phyloP scores from a whole-genome alignment of 2,329 filamentous ascomycete genomes.

The Phyllosticta citriasiana region DNA sequence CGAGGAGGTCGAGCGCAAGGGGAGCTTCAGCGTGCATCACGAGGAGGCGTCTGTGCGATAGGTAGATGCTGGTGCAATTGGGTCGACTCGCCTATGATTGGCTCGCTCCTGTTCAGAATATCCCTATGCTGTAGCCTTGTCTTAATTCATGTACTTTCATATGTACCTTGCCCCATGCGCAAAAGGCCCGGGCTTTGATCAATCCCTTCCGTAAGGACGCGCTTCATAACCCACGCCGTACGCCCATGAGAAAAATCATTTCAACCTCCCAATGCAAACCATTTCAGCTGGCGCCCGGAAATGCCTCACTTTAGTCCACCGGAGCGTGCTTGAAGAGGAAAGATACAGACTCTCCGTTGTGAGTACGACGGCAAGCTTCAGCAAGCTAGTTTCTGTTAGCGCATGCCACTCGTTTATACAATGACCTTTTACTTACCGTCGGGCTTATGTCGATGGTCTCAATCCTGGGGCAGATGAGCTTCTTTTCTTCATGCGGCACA shows the following conservation, averaged over 20 bases:
- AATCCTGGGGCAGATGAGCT: slow-evolving; percentile 65
- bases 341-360: slow-evolving; percentile 60
- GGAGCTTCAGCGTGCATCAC: slow-evolving; percentile 12
- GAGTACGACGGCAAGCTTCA: slow-evolving; percentile 62
- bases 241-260: not conserved
- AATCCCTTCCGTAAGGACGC: not conserved
- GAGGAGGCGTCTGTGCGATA: not conserved
- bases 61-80: not conserved
- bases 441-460: slow-evolving; percentile 88
- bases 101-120: not conserved
- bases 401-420: not conserved
- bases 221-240: slow-evolving; percentile 4
- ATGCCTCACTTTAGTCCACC: slow-evolving; percentile 26
- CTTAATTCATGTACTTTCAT: not conserved
- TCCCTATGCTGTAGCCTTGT: not conserved
- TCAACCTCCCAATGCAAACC: not conserved
- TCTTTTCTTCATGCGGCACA: slow-evolving; percentile 71
- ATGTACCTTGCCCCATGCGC: not conserved
- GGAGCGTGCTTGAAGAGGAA: slow-evolving; percentile 62
- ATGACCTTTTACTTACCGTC: slow-evolving; percentile 41
- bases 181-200: not conserved
- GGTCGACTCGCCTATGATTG: not conserved
- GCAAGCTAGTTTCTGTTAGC: slow-evolving; percentile 39
- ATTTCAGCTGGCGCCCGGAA: not conserved
- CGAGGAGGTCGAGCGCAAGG: slow-evolving; percentile 48